Percentiles rank a stretch among this genome's conserved stretches.
These are phyloP conservation scores for Monosporozyma aerobia DNA, from an alignment of 805 yeast species.

Conservation along the genomic window DNA sequence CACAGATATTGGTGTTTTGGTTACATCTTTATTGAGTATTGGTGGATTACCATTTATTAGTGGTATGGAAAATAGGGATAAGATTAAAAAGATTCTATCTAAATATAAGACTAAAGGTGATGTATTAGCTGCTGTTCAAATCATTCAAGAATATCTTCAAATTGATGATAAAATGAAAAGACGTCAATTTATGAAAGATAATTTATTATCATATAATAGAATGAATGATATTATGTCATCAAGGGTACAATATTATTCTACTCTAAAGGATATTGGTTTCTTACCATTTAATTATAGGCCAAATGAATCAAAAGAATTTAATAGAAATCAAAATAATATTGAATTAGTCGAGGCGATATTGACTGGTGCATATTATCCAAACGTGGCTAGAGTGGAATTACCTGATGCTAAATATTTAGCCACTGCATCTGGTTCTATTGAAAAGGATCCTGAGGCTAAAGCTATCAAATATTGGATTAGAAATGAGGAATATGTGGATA, in stretches of 20 bases:
- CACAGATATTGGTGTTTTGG: constrained; percentile 62
- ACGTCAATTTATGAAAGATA: constrained; percentile 43
- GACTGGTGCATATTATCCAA: constrained; percentile 78
- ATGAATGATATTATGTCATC: constrained; percentile 67
- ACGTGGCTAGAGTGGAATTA: constrained; percentile 65
- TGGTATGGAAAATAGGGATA: constrained; percentile 55
- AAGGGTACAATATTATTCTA: constrained; percentile 56
- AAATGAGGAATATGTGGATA: constrained; percentile 43
- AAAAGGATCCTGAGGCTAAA: constrained; percentile 75
- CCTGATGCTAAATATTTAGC: constrained; percentile 73
- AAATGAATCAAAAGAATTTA: constrained; percentile 29
- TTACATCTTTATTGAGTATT: constrained; percentile 68
- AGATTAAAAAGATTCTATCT: constrained; percentile 39
- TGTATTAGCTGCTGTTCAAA: constrained; percentile 53
- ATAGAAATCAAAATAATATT: constrained; percentile 42
- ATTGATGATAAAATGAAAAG: constrained; percentile 19
- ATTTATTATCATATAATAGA: constrained; percentile 52
- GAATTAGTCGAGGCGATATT: constrained; percentile 55
- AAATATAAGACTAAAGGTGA: constrained; percentile 49
- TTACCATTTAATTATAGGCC: constrained; percentile 44
- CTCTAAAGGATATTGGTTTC: constrained; percentile 73
- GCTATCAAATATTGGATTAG: constrained; percentile 65
- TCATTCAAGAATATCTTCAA: constrained; percentile 44
- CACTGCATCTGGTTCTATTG: constrained; percentile 70
- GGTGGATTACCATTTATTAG: constrained; percentile 62